Percentiles rank a stretch among this genome's conserved stretches.
These are phyloP conservation scores for Didymella sp. DNA, from an alignment of 2,329 filamentous ascomycete genomes.

Conservation along the genomic window DNA sequence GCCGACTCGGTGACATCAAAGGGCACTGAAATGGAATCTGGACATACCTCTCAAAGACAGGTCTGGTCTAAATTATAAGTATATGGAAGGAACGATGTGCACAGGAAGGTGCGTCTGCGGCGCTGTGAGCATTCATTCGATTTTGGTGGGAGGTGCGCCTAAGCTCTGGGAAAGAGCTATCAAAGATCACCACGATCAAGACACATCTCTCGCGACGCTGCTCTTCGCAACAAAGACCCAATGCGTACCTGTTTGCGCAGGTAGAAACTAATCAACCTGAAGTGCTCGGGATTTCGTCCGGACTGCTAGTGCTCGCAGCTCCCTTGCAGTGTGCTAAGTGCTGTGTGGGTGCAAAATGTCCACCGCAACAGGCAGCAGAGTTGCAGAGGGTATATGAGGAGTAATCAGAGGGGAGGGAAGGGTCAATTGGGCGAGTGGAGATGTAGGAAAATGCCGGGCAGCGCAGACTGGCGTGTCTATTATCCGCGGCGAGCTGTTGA, in stretches of 20 bases:
- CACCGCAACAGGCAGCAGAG: slow-evolving; percentile 25
- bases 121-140: slow-evolving; percentile 26
- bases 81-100: slow-evolving; percentile 30
- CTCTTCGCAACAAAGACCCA: slow-evolving; percentile 26
- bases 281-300: slow-evolving; percentile 41
- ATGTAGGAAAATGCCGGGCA: slow-evolving; percentile 22
- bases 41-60: slow-evolving; percentile 27
- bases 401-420: slow-evolving; percentile 23
- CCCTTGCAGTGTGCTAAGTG: slow-evolving; percentile 38
- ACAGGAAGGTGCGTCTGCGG: slow-evolving; percentile 31
- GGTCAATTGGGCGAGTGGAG: slow-evolving; percentile 29
- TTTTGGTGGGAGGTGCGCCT: slow-evolving; percentile 20
- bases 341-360: slow-evolving; percentile 16
- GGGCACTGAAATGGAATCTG: slow-evolving; percentile 6
- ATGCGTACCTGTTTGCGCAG: slow-evolving; percentile 31
- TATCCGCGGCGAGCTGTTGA: slow-evolving; percentile 29
- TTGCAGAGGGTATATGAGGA: slow-evolving; percentile 19
- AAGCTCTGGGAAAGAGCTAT: slow-evolving; percentile 17
- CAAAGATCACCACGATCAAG: slow-evolving; percentile 5
- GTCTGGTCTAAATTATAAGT: slow-evolving; percentile 15
- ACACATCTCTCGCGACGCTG: slow-evolving; percentile 10
- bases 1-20: background rate
- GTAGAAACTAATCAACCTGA: slow-evolving; percentile 49
- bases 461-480: slow-evolving; percentile 32
- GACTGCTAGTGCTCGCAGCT: slow-evolving; percentile 43